These are phyloP conservation scores for Flueggea neowawraea DNA, from an alignment of 441 rosid species.

Conservation along the genomic window DNA sequence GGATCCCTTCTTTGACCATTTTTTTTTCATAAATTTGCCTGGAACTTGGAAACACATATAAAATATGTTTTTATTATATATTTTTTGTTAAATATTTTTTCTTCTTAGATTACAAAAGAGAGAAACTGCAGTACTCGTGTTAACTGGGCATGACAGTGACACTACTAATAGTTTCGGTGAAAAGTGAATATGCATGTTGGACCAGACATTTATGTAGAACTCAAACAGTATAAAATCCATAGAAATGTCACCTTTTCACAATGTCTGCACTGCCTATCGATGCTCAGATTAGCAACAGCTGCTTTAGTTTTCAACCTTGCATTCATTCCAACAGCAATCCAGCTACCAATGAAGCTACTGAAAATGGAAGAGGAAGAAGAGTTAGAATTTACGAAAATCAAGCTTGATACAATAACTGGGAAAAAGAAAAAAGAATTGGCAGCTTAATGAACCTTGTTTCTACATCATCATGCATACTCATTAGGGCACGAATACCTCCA, in stretches of 20 bases:
- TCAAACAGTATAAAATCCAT: too few species aligned
- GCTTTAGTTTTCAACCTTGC: slow-evolving; percentile 69
- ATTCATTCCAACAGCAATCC: slow-evolving; percentile 79
- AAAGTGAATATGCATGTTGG: too few species aligned
- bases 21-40: too few species aligned
- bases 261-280: slow-evolving; percentile 83
- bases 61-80: too few species aligned
- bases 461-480: slow-evolving; percentile 74
- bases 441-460: slow-evolving; percentile 54
- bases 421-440: neutral
- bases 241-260: slow-evolving; percentile 80
- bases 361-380: slow-evolving; percentile 4
- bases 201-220: too few species aligned
- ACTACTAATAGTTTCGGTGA: too few species aligned
- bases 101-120: too few species aligned
- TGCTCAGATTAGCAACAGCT: slow-evolving; percentile 55
- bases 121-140: too few species aligned
- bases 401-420: neutral
- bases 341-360: slow-evolving; percentile 79
- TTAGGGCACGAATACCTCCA: slow-evolving; percentile 94
- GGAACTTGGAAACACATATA: too few species aligned
- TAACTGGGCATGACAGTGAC: too few species aligned
- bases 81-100: too few species aligned
- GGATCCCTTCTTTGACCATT: too few species aligned
- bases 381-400: neutral